These are phyloP conservation scores for Fusarium subtropicale DNA, from an alignment of 2,329 filamentous ascomycete species.

Conservation along the genomic window DNA sequence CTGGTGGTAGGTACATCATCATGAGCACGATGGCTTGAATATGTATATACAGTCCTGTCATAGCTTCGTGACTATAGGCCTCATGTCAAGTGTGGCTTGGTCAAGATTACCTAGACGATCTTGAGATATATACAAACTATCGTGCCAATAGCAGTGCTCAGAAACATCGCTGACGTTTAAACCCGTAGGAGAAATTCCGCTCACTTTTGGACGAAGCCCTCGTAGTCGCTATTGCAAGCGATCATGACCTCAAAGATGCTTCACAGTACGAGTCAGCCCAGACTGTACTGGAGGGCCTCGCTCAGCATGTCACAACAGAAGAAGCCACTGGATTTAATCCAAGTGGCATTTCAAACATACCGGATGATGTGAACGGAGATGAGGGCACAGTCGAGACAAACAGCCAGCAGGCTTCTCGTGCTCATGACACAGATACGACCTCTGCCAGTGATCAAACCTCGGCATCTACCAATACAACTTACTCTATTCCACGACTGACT, in stretches of 20 bases:
- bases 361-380: slow-evolving; percentile 43
- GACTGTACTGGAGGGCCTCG: slow-evolving; percentile 72
- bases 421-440: slow-evolving; percentile 49
- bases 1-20: slow-evolving; percentile 47
- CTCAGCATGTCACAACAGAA: slow-evolving; percentile 71
- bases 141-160: background rate
- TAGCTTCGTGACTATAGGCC: slow-evolving; percentile 6
- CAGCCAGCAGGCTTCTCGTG: slow-evolving; percentile 47
- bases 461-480: slow-evolving; percentile 36
- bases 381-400: slow-evolving; percentile 45
- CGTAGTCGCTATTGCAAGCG: slow-evolving; percentile 78
- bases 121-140: slow-evolving; percentile 4
- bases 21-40: background rate
- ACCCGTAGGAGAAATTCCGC: slow-evolving; percentile 73
- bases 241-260: slow-evolving; percentile 73
- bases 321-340: slow-evolving; percentile 83
- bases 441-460: slow-evolving; percentile 45
- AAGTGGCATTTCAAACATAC: slow-evolving; percentile 71
- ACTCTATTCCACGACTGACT: slow-evolving; percentile 48
- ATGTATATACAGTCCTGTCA: background rate
- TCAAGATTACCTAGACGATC: slow-evolving; percentile 3
- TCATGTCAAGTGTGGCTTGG: slow-evolving; percentile 5
- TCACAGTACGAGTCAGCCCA: slow-evolving; percentile 66
- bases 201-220: slow-evolving; percentile 81
- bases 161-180: slow-evolving; percentile 21